Percentiles rank a stretch among this genome's conserved stretches.
phyloP scores from a whole-genome alignment of 495 filamentous ascomycete genomes.

The Thozetella sp. region DNA sequence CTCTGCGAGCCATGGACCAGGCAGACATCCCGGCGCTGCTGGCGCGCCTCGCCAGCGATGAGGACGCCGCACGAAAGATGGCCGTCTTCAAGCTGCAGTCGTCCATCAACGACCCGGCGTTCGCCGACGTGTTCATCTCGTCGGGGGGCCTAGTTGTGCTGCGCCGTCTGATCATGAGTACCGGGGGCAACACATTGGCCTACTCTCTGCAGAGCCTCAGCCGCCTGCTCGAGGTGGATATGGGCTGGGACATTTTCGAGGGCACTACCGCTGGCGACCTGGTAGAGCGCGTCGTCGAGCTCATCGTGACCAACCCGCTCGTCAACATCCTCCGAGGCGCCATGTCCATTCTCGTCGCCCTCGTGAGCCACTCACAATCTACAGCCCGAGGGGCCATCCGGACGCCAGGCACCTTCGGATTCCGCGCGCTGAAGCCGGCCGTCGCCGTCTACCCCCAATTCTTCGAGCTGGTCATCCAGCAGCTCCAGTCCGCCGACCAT shows the following conservation, averaged over 20 bases:
- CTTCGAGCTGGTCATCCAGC: constrained; percentile 87
- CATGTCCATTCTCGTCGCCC: constrained; percentile 92
- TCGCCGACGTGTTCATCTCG: constrained; percentile 93
- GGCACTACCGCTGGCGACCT: constrained; percentile 47
- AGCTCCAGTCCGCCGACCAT: constrained; percentile 91
- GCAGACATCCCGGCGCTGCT: constrained; percentile 58
- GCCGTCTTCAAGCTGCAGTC: constrained; percentile 96
- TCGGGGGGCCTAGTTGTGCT: constrained; percentile 83
- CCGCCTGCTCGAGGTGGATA: constrained; percentile 89
- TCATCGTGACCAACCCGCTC: constrained; percentile 93
- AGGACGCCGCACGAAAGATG: constrained; percentile 96
- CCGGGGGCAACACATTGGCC: constrained; percentile 91
- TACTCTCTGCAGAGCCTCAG: constrained; percentile 90
- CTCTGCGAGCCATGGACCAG: constrained; percentile 42
- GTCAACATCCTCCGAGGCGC: constrained; percentile 97
- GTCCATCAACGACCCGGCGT: constrained; percentile 92
- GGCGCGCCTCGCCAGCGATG: constrained; percentile 56
- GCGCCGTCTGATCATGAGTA: constrained; percentile 77
- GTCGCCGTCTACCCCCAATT: constrained; percentile 91
- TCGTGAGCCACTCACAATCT: constrained; percentile 82
- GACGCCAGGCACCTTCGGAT: constrained; percentile 67
- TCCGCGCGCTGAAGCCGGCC: constrained; percentile 88
- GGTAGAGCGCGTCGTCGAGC: constrained; percentile 78
- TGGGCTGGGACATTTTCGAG: constrained; percentile 88
- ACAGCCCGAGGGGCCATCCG: constrained; percentile 33